Evolutionary conservation across 306 rosid species (phyloP).

Genomic region (Casuarina equisetifolia): DNA sequence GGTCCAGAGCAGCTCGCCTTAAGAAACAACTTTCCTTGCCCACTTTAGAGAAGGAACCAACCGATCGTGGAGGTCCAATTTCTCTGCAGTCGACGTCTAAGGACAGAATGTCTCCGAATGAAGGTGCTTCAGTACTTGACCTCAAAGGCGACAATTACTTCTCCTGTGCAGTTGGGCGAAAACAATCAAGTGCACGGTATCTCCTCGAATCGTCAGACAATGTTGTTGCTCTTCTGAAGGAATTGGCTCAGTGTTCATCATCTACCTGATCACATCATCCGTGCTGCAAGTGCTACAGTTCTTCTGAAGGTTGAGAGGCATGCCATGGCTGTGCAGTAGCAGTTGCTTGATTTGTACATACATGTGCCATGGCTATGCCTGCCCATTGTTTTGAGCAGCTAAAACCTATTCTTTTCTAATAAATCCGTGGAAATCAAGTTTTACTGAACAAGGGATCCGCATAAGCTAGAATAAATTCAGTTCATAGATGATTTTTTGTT

Average conservation of each 20-base stretch:
- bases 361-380: constrained; percentile 1
- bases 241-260: constrained; percentile 47
- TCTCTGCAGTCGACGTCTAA: constrained; percentile 43
- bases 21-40: constrained; percentile 80
- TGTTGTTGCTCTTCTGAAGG: constrained; percentile 65
- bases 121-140: constrained; percentile 90
- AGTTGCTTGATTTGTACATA: neutral
- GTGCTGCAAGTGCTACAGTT: constrained; percentile 1
- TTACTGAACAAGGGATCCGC: neutral
- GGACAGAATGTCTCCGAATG: constrained; percentile 51
- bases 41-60: constrained; percentile 52
- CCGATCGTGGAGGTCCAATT: constrained; percentile 25
- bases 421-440: neutral
- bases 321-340: neutral
- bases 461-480: neutral
- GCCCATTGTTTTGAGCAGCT: neutral
- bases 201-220: constrained; percentile 64
- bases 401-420: too few species aligned
- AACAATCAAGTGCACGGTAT: constrained; percentile 78
- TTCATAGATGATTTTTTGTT: neutral
- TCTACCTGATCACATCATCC: constrained; percentile 16
- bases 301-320: constrained; percentile 15
- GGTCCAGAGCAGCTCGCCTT: constrained; percentile 44
- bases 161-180: constrained; percentile 77
- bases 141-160: constrained; percentile 87